Conservation (phyloP, 2,329 filamentous ascomycete species). For the Lachnellula willkommii region DNA sequence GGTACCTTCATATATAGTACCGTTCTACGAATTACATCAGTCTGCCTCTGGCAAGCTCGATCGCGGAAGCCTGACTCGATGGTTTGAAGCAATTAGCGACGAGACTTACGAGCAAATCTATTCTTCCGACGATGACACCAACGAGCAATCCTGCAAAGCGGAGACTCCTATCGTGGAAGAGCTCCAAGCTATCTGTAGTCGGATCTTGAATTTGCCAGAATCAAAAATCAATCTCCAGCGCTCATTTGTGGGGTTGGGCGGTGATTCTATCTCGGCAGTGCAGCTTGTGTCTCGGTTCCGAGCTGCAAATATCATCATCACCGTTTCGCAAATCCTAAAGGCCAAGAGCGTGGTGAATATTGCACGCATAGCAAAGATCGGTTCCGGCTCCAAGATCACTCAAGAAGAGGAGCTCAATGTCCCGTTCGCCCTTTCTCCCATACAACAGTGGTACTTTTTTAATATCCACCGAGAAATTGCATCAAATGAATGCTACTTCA, state of each 20-base stretch:
- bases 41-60: no score
- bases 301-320: background rate
- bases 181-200: slow-evolving; percentile 35
- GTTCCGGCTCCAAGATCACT: background rate
- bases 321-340: background rate
- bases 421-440: slow-evolving; percentile 12
- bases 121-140: background rate
- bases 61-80: no score
- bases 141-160: background rate
- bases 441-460: slow-evolving; percentile 16
- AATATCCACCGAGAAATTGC: slow-evolving; percentile 3
- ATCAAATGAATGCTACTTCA: slow-evolving; percentile 12
- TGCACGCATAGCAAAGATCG: no score
- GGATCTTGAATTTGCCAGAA: slow-evolving; percentile 35
- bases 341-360: background rate
- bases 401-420: background rate
- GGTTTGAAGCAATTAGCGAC: no score
- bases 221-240: slow-evolving; percentile 27
- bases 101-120: no score
- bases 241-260: slow-evolving; percentile 36
- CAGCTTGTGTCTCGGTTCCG: slow-evolving; percentile 5
- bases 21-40: no score
- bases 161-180: slow-evolving; percentile 5
- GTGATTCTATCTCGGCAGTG: slow-evolving; percentile 31
- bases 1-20: no score